Percentiles rank a stretch among this genome's conserved stretches.
These are phyloP conservation scores for Graphium sp. DNA, from an alignment of 2,329 filamentous ascomycete genomes.

Conservation along the genomic window DNA sequence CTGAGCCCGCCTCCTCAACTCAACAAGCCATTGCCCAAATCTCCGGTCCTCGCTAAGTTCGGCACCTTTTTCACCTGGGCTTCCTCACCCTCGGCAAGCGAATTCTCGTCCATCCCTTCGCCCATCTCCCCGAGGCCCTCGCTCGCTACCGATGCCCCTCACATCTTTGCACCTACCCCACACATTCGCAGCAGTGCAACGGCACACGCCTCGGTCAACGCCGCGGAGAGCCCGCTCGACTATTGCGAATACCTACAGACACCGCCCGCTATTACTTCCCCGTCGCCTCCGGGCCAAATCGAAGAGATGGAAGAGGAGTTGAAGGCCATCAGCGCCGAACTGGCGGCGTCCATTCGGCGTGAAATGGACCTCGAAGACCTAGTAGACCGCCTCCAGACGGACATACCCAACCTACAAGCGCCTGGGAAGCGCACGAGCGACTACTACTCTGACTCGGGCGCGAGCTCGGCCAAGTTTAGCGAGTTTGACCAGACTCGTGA, in stretches of 20 bases:
- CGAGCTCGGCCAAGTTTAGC: slow-evolving; percentile 66
- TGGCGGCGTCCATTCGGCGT: slow-evolving; percentile 80
- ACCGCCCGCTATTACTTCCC: slow-evolving; percentile 20
- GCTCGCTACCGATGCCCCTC: slow-evolving; percentile 15
- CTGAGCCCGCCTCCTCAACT: slow-evolving; percentile 19
- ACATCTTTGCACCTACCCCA: slow-evolving; percentile 8
- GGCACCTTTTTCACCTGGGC: slow-evolving; percentile 38
- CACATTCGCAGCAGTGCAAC: slow-evolving; percentile 16
- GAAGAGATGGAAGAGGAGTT: slow-evolving; percentile 90
- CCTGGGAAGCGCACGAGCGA: slow-evolving; percentile 71
- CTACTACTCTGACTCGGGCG: slow-evolving; percentile 94
- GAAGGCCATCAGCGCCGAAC: slow-evolving; percentile 79
- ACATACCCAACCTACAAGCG: slow-evolving; percentile 41
- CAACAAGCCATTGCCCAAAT: slow-evolving; percentile 38
- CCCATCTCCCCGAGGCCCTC: slow-evolving; percentile 26
- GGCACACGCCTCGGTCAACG: slow-evolving; percentile 16
- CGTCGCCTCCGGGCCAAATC: slow-evolving; percentile 36
- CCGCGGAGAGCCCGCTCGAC: slow-evolving; percentile 23
- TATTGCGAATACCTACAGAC: slow-evolving; percentile 34
- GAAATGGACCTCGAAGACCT: slow-evolving; percentile 96
- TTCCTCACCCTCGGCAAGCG: slow-evolving; percentile 27
- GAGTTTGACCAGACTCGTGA: slow-evolving; percentile 45
- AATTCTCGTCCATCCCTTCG: slow-evolving; percentile 36
- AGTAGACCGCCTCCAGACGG: slow-evolving; percentile 72
- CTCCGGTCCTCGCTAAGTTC: slow-evolving; percentile 30